Base-by-base conservation (phyloP, 768 basidiomycete species). In the Cystobasidium ongulense region DNA sequence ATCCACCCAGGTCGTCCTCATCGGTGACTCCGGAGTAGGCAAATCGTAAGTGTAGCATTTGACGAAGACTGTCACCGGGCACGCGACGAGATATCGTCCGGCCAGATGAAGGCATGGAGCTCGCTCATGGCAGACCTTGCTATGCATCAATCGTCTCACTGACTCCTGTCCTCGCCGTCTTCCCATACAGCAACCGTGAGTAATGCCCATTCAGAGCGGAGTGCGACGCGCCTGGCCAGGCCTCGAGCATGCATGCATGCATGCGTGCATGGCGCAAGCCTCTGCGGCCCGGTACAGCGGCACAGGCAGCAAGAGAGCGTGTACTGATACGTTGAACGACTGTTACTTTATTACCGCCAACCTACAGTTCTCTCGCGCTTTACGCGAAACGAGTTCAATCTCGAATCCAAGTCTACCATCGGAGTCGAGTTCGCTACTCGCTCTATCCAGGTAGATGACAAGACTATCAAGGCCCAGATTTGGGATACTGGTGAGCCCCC, bases 371-470 rank as follows among this genome's bases (percentile, higher is more conserved):
- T 99, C 81, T 95, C 93, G 83, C 92, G 96, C 80, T 99, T 99
- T 87, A 99, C 96, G 77, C 89, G 94, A 78, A 97, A 97, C 81
- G 94, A 98, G 83, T 99, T 99, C 88, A 96, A 94, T 85, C 86
- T 95, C 77, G 96, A 98, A 81, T 92, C 93, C 53, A 97, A 98
- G 85, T 98, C 95, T 75, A 99, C 96, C 27, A 98, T 99, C 81
- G 95, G 96, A 67, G 95, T 99, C 78, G 95, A 98, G 83, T 99
- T 99, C 79, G 96, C 95, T 1, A 97, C 95, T 50, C 87, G 96
- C 80, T 90, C 91, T 21, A 91, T 92, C 81, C 90, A 86, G 77
- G 91, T 98, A n/a, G 95, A 98, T 80, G 87, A 88, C 46, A 98
- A 98, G 88, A 93, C 88, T 1, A 87, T 99, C 78, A 98, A 98